A percentile compares a stretch with the other conserved stretches of the same genome.
Conservation (phyloP, 2,329 filamentous ascomycete genomes). For the Blumeria hordei region DNA sequence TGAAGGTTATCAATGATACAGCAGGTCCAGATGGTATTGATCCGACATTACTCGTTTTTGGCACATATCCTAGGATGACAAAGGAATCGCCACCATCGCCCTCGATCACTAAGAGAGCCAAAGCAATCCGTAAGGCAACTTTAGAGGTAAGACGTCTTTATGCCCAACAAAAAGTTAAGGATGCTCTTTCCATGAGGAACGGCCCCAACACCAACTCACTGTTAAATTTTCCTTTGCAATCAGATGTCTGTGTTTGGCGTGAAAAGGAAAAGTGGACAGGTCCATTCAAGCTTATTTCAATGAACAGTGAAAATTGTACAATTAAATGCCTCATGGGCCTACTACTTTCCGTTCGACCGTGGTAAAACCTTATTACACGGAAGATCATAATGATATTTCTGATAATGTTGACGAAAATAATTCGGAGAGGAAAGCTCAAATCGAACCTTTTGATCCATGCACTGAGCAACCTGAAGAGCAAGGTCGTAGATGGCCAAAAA, state of each 20-base stretch:
- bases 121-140: conserved; percentile 2
- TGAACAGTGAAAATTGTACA: not conserved
- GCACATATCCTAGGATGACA: conserved; percentile 2
- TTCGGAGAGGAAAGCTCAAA: too few relatives aligned
- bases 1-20: conserved; percentile 3
- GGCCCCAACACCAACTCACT: not conserved
- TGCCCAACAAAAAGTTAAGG: conserved; percentile 1
- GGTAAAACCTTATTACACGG: not conserved
- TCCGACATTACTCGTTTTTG: conserved; percentile 4
- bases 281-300: conserved; percentile 3
- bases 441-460: too few relatives aligned
- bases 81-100: conserved; percentile 1
- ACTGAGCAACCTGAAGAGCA: too few relatives aligned
- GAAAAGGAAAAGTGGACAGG: conserved; percentile 2
- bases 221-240: conserved; percentile 2
- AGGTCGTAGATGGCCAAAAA: not conserved
- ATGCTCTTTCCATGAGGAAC: conserved; percentile 3
- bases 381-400: not conserved
- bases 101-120: conserved; percentile 1
- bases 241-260: conserved; percentile 3
- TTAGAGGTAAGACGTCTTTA: conserved; percentile 1
- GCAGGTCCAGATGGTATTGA: conserved; percentile 3
- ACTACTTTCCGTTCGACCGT: not conserved
- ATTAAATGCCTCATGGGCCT: not conserved
- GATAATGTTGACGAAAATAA: not conserved